Evolutionary conservation across 768 basidiomycete species (phyloP), one percentile per base, ranked within the genome.

Genomic region (Mycena vulgaris): DNA sequence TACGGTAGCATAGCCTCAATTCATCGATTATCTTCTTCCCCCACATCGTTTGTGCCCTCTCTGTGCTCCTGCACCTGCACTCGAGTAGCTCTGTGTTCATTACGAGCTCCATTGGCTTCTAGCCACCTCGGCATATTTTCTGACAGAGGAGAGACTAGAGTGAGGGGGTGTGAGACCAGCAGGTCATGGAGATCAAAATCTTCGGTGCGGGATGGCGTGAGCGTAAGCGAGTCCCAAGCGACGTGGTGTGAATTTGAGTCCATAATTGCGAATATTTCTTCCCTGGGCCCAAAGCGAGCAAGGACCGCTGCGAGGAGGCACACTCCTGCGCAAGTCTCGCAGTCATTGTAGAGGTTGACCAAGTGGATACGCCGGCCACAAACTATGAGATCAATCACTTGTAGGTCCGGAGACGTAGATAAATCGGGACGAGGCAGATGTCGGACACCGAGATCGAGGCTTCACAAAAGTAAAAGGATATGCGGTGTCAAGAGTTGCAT

Each of bases 371-470:
- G 7, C 9, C 42, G 14, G 17, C 21, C 21, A 6, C 17, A 8
- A 6, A 42, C 16, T 4, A 42, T 42, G 16, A 42, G 42, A n/a
- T 58, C 57, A 3, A 58, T 39, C 1, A 58, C 40, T 7, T 42
- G 23, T 2, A 58, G 17, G 17, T 58, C 57, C 27, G 57, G 39
- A 25, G 57, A 58, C 6, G n/a, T 42, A 13, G 39, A 45, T 8
- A 58, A 27, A 27, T 58, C 57, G 40, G 39, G 57, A 11, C 57
- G 57, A 5, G 57, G 25, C 42, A 42, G 17, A 42, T 42, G 42
- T 5, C 5, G 3, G 37, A 42, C 17, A 28, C 2, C 1, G 42
- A 16, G 17, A 42, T 42, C 5, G 42, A 17, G 9, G 42, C 14
- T 42, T 42, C 16, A 4, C 17, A 8, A 19, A 42, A 42, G 17